A percentile compares a stretch with the other conserved stretches of the same genome.
These are phyloP conservation scores for Tulasnella sp. DNA, from an alignment of 768 basidiomycete species.

Conservation along the genomic window DNA sequence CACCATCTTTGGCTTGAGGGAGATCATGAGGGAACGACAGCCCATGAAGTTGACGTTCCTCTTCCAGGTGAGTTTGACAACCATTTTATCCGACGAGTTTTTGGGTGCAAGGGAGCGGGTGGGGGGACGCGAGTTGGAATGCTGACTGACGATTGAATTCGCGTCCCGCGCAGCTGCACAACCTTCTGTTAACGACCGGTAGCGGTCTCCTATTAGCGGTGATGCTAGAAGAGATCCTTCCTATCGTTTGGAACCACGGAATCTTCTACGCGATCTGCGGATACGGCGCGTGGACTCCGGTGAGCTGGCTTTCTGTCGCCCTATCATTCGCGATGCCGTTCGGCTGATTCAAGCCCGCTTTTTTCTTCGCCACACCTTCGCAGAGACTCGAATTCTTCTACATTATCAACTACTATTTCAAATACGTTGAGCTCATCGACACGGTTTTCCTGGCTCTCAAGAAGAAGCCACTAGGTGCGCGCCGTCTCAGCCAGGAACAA, in stretches of 20 bases:
- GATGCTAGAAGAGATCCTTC: slow-evolving; percentile 88
- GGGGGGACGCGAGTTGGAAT: background rate
- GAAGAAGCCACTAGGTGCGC: slow-evolving; percentile 93
- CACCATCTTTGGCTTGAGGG: slow-evolving; percentile 79
- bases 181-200: slow-evolving; percentile 79
- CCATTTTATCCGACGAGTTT: background rate
- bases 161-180: slow-evolving; percentile 50
- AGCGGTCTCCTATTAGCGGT: slow-evolving; percentile 80
- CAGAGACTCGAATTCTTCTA: slow-evolving; percentile 94
- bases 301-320: slow-evolving; percentile 44
- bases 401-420: slow-evolving; percentile 99
- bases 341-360: background rate
- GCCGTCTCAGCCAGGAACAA: background rate
- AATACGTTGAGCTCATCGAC: slow-evolving; percentile 93
- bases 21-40: slow-evolving; percentile 73
- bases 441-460: slow-evolving; percentile 96
- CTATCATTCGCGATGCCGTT: background rate
- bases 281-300: slow-evolving; percentile 77
- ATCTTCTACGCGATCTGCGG: slow-evolving; percentile 75
- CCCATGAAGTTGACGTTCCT: slow-evolving; percentile 73
- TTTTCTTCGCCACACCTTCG: too few relatives aligned
- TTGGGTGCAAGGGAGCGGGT: background rate
- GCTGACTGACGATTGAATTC: background rate
- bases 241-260: slow-evolving; percentile 68
- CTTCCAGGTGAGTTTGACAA: slow-evolving; percentile 55